Percentiles rank a stretch among this genome's conserved stretches.
Evolutionary conservation across 2,329 filamentous ascomycete species (phyloP).

Genomic region (Colletotrichum tropicale): DNA sequence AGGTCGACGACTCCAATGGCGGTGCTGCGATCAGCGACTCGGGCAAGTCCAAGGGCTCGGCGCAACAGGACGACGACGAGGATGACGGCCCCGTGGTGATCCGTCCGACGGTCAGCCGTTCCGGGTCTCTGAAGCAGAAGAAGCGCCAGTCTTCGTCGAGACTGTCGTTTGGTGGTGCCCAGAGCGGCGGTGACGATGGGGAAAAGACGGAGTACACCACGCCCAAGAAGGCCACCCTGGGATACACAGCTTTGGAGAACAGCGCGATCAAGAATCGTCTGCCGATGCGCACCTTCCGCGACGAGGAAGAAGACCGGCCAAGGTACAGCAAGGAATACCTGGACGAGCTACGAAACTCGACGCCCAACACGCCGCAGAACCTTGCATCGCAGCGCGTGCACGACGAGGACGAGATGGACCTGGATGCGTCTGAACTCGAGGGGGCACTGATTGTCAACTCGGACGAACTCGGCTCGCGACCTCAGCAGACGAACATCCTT

Average conservation of each 20-base stretch:
- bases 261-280: conserved; percentile 66
- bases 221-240: conserved; percentile 67
- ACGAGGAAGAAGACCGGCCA: conserved; percentile 69
- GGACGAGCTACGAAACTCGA: conserved; percentile 83
- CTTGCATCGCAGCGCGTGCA: conserved; percentile 48
- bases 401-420: conserved; percentile 55
- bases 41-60: conserved; percentile 21
- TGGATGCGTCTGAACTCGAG: conserved; percentile 66
- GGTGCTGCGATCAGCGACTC: not conserved
- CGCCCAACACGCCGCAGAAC: conserved; percentile 79
- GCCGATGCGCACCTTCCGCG: conserved; percentile 59
- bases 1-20: conserved; percentile 28
- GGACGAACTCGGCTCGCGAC: conserved; percentile 40
- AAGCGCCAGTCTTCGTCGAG: conserved; percentile 70
- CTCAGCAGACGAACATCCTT: conserved; percentile 45
- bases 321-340: conserved; percentile 88
- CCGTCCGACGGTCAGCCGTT: conserved; percentile 51
- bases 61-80: conserved; percentile 42
- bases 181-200: conserved; percentile 55
- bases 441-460: conserved; percentile 68
- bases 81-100: conserved; percentile 53
- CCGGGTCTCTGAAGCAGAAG: conserved; percentile 63
- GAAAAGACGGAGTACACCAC: conserved; percentile 60
- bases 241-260: conserved; percentile 69
- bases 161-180: conserved; percentile 70